Conservation (phyloP, 208 protist species). For the Naegleria gruberi region DNA sequence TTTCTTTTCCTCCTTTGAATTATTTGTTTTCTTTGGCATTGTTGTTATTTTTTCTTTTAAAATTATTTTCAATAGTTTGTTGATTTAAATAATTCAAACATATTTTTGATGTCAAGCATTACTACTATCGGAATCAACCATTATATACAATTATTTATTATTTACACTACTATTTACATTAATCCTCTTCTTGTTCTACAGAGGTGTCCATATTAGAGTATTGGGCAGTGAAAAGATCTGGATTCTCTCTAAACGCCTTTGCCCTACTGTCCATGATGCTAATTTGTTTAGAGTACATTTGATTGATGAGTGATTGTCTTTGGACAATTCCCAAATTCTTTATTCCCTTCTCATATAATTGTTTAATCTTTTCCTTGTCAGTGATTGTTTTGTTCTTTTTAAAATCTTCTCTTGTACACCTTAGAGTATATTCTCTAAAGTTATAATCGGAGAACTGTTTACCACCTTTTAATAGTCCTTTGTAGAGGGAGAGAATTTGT, state of each 20-base stretch:
- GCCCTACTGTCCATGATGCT: background rate
- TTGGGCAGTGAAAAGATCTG: background rate
- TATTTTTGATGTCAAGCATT: no score
- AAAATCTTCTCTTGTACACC: background rate
- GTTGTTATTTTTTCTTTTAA: no score
- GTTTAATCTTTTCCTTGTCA: background rate
- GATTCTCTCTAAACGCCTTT: background rate
- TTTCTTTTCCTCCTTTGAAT: no score
- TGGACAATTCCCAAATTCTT: background rate
- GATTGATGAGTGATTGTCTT: background rate
- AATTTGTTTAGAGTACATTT: background rate
- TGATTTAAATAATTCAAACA: no score
- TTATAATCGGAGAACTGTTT: background rate
- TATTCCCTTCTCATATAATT: background rate
- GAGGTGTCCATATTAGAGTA: background rate
- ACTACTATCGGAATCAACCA: no score
- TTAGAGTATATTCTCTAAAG: constrained; percentile 7
- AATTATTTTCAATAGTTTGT: no score
- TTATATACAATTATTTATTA: no score
- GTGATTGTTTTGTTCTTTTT: background rate
- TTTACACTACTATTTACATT: no score
- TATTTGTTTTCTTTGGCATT: no score
- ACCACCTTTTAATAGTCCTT: background rate
- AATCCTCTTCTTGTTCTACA: background rate
- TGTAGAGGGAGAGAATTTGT: background rate